These are phyloP conservation scores for Pyrrhoderma lamaoense DNA, from an alignment of 1,284 basidiomycete genomes.

Conservation along the genomic window DNA sequence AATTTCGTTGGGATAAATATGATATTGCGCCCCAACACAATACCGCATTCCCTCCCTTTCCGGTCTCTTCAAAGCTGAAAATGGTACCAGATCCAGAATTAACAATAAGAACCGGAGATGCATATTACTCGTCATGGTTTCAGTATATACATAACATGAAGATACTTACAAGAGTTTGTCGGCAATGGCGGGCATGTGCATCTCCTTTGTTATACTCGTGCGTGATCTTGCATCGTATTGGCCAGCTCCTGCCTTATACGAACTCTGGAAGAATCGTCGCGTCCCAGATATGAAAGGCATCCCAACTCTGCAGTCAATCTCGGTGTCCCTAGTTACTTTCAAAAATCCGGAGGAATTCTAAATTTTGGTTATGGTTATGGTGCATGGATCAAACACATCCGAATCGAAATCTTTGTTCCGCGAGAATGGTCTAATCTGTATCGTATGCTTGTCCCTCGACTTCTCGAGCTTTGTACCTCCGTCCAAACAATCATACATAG, in stretches of 20 bases:
- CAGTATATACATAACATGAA: constrained; percentile 5
- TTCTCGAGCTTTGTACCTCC: constrained; percentile 3
- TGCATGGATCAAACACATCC: constrained; percentile 7
- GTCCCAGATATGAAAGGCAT: background rate
- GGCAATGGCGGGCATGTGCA: constrained; percentile 2
- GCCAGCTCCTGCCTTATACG: constrained; percentile 6
- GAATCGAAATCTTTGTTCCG: constrained; percentile 1
- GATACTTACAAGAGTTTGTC: constrained; percentile 4
- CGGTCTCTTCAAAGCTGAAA: too few relatives aligned
- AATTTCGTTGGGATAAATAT: constrained; percentile 5
- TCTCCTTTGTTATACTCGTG: constrained; percentile 2
- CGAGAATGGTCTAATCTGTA: constrained; percentile 5
- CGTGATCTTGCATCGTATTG: constrained; percentile 9
- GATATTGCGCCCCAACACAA: background rate
- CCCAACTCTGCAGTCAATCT: too few relatives aligned
- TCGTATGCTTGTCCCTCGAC: background rate
- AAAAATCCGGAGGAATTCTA: too few relatives aligned
- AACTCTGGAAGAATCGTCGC: constrained; percentile 1
- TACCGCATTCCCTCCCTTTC: too few relatives aligned
- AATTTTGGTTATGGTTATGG: too few relatives aligned
- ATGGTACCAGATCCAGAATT: too few relatives aligned
- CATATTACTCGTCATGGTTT: constrained; percentile 6
- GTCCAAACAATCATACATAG: constrained; percentile 1
- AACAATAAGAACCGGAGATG: too few relatives aligned
- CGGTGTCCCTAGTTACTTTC: too few relatives aligned